Evolutionary conservation across 1,284 basidiomycete genomes (phyloP).

Genomic region (Cronartium ribicola): DNA sequence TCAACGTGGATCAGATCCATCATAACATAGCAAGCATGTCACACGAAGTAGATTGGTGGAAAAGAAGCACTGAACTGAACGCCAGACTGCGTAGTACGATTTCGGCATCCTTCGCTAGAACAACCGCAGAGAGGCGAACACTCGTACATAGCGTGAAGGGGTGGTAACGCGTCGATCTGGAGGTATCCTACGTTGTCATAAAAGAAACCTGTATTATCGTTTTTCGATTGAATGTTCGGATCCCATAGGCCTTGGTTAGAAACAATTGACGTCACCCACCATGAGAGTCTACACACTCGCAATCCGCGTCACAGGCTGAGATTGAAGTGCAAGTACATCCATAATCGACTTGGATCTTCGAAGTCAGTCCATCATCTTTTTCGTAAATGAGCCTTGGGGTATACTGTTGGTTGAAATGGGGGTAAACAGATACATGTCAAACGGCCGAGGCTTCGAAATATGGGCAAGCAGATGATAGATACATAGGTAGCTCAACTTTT

Average conservation of each 20-base stretch:
- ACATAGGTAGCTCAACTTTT: background rate
- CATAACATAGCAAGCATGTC: background rate
- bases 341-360: background rate
- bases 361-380: background rate
- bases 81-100: slow-evolving; percentile 7
- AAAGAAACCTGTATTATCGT: background rate
- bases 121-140: slow-evolving; percentile 3
- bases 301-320: slow-evolving; percentile 7
- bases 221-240: background rate
- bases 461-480: too few species aligned
- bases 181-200: background rate
- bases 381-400: background rate
- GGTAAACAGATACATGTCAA: too few species aligned
- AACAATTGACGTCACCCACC: background rate
- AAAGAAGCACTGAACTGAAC: background rate
- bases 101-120: background rate
- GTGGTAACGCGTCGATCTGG: slow-evolving; percentile 8
- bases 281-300: slow-evolving; percentile 7
- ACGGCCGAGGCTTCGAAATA: too few species aligned
- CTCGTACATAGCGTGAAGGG: slow-evolving; percentile 7
- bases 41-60: slow-evolving; percentile 43
- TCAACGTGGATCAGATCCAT: too few species aligned
- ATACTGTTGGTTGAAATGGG: background rate
- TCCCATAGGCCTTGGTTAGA: background rate
- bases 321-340: background rate